Percentiles rank a stretch among this genome's conserved stretches.
phyloP scores from a whole-genome alignment of 345 rosid genomes.

The Sonneratia alba region DNA sequence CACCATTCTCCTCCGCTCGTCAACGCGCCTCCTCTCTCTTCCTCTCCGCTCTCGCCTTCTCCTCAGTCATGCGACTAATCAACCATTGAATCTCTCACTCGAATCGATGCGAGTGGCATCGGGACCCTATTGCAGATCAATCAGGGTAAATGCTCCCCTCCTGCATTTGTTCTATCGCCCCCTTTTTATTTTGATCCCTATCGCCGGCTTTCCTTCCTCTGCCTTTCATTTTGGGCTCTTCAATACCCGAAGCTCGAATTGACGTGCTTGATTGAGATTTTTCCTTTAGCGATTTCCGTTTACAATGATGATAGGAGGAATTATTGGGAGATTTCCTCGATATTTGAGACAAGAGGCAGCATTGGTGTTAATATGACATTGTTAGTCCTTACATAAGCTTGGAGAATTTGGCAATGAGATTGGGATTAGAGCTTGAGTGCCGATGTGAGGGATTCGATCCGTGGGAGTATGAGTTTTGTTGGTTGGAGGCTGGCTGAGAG shows the following conservation, averaged over 20 bases:
- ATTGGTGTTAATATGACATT: no score
- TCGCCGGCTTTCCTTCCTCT: background rate
- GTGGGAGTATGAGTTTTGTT: no score
- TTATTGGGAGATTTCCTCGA: no score
- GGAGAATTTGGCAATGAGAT: no score
- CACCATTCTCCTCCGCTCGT: background rate
- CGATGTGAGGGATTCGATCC: no score
- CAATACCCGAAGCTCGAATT: background rate
- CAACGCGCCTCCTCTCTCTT: conserved; percentile 3
- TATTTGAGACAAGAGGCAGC: no score
- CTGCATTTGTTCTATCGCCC: background rate
- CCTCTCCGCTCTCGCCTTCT: background rate
- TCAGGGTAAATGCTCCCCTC: background rate
- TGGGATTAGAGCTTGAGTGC: no score
- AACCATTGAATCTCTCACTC: background rate
- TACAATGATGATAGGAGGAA: background rate
- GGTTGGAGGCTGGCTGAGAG: background rate
- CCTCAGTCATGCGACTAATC: background rate
- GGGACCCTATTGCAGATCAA: background rate
- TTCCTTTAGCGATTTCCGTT: background rate
- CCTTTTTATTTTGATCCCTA: background rate
- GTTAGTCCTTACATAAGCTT: no score
- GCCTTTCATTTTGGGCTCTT: background rate
- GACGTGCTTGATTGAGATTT: background rate
- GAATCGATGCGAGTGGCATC: background rate